Evolutionary conservation across 805 yeast genomes (phyloP).

Genomic region (Schwanniomyces pseudopolymorphus): DNA sequence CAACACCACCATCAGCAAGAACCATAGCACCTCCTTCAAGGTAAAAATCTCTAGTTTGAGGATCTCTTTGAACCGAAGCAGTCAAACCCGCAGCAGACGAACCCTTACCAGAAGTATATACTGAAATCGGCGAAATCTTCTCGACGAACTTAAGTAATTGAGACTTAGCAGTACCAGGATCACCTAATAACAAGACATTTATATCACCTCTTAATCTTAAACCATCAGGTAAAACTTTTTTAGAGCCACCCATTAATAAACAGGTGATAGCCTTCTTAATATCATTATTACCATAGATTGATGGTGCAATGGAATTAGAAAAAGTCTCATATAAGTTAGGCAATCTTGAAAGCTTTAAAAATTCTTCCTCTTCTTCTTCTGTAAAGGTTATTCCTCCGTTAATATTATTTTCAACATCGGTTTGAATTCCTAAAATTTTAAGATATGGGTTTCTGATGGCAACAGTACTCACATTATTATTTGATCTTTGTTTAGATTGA

Average conservation of each 20-base stretch:
- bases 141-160: constrained; percentile 94
- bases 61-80: constrained; percentile 94
- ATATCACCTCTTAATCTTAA: constrained; percentile 97
- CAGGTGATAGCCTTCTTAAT: constrained; percentile 94
- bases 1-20: constrained; percentile 99
- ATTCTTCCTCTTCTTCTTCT: constrained; percentile 94
- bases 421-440: constrained; percentile 80
- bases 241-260: constrained; percentile 90
- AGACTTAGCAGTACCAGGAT: constrained; percentile 99
- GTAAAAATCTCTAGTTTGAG: constrained; percentile 84
- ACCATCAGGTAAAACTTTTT: constrained; percentile 90
- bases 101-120: constrained; percentile 98
- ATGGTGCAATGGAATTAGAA: constrained; percentile 89
- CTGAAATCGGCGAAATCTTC: constrained; percentile 89
- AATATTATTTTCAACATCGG: constrained; percentile 73
- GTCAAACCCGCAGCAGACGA: constrained; percentile 99
- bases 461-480: constrained; percentile 52
- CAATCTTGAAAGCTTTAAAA: constrained; percentile 72
- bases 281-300: constrained; percentile 91
- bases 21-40: constrained; percentile 99
- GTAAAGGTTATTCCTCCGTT: constrained; percentile 64
- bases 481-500: constrained; percentile 61
- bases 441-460: constrained; percentile 94
- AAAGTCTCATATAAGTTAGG: constrained; percentile 87
- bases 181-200: constrained; percentile 90